Percentiles rank a stretch among this genome's conserved stretches.
phyloP scores from a whole-genome alignment of 1,284 basidiomycete genomes.

The Moesziomyces sp. region DNA sequence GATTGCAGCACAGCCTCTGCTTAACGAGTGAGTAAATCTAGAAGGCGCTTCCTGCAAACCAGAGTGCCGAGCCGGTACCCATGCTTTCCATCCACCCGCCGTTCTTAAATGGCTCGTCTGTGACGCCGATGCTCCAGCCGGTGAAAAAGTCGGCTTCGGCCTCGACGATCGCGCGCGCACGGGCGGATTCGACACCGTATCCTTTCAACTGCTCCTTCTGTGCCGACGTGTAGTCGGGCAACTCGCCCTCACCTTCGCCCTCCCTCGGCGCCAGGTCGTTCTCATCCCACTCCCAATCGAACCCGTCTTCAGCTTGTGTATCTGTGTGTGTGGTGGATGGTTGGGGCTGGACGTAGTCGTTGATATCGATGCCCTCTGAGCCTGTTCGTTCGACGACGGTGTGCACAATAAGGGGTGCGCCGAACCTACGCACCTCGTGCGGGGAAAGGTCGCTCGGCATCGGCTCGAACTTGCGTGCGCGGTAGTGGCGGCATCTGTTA shows the following conservation, averaged over 20 bases:
- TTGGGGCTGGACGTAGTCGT: conserved; percentile 4
- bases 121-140: conserved; percentile 45
- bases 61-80: conserved; percentile 7
- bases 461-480: conserved; percentile 30
- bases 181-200: conserved; percentile 27
- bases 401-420: conserved; percentile 29
- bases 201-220: conserved; percentile 24
- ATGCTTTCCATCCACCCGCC: conserved; percentile 30
- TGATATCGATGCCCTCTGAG: conserved; percentile 26
- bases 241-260: not conserved
- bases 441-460: conserved; percentile 34
- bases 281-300: conserved; percentile 47
- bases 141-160: conserved; percentile 42
- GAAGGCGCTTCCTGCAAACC: conserved; percentile 4
- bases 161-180: conserved; percentile 25
- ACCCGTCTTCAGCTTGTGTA: not conserved
- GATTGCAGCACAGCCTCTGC: conserved; percentile 12
- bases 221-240: conserved; percentile 20
- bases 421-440: conserved; percentile 31
- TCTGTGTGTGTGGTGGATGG: not conserved
- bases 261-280: conserved; percentile 9
- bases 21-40: conserved; percentile 1
- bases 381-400: conserved; percentile 25
- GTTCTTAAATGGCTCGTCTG: conserved; percentile 38
- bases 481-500: conserved; percentile 32